Base-by-base conservation (phyloP, 2,329 filamentous ascomycete genomes). In the Fusarium redolens region DNA sequence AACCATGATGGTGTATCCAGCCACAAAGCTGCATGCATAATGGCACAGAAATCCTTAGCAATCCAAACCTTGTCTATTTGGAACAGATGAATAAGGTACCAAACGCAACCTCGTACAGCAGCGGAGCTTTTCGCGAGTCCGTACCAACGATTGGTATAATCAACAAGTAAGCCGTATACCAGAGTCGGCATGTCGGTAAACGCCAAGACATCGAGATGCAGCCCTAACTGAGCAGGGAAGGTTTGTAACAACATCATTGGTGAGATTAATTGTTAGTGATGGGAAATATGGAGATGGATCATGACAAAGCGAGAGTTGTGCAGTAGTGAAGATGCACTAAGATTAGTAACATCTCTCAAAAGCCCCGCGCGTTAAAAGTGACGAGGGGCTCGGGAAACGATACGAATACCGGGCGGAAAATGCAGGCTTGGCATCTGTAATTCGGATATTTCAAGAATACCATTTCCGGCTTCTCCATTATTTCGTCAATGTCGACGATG, bases 131-230 rank as follows among this genome's bases (percentile, higher is more conserved):
- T 22, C n/a, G 40, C 25, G 5, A 20, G 10, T 20, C 33, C n/a
- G 37, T 35, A 17, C 25, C 18, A 12, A 22, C 50, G 43, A 63
- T 61, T 63, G 56, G 61, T 30, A 35, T 33, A 11, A 31, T 20
- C 22, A 25, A 22, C 6, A 10, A 8, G 60, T 65, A 65, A 65
- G 59, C 62, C 43, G 40, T 57, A 57, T 65, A 22, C 41, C 25
- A 52, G 31, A 52, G 67, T 62, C 61, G 62, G 66, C 7, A 44
- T 17, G 45, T 77, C 70, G 70, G 75, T n/a, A 15, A 76, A 77
- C 56, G 75, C 75, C 75, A 77, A 75, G 70, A 66, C 64, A 52
- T 30, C 67, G 57, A 47, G 66, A 45, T 69, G 51, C 56, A 65
- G 51, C 63, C 59, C 59, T 59, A 28, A 33, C 43, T 37, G 9